Conservation (phyloP, 2,329 filamentous ascomycete genomes). For the Fusarium pseudograminearum region DNA sequence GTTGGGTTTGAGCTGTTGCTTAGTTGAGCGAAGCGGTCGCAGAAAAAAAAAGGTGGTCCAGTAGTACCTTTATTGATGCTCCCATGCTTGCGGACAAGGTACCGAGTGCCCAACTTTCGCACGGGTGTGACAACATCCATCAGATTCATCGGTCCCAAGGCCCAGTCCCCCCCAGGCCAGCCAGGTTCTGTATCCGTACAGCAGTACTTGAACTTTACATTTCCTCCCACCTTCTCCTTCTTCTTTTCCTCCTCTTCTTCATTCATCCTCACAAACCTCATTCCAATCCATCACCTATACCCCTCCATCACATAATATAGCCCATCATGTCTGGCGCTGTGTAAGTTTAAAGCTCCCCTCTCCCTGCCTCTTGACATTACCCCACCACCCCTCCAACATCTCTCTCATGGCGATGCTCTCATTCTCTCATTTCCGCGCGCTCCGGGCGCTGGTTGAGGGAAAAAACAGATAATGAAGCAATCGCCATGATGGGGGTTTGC, state of each 20-base stretch:
- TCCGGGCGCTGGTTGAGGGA: conserved; percentile 30
- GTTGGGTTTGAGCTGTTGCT: conserved; percentile 38
- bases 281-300: conserved; percentile 21
- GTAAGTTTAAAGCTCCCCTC: conserved; percentile 64
- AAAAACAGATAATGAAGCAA: conserved; percentile 26
- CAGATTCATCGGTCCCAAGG: conserved; percentile 5
- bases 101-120: conserved; percentile 41
- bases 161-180: background rate
- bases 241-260: conserved; percentile 36
- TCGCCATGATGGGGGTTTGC: conserved; percentile 28
- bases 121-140: conserved; percentile 41
- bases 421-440: conserved; percentile 54
- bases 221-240: conserved; percentile 34
- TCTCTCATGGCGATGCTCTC: conserved; percentile 41
- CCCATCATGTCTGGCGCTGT: conserved; percentile 74
- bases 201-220: conserved; percentile 28
- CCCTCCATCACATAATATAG: conserved; percentile 34
- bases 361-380: conserved; percentile 47
- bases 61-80: background rate
- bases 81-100: conserved; percentile 31
- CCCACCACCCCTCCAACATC: conserved; percentile 56
- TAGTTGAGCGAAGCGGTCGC: conserved; percentile 33
- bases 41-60: conserved; percentile 29
- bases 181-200: conserved; percentile 45
- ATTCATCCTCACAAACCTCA: conserved; percentile 35